Evolutionary conservation across 306 rosid genomes (phyloP), one percentile per base, ranked within the genome.

Genomic region (Inga oerstediana): DNA sequence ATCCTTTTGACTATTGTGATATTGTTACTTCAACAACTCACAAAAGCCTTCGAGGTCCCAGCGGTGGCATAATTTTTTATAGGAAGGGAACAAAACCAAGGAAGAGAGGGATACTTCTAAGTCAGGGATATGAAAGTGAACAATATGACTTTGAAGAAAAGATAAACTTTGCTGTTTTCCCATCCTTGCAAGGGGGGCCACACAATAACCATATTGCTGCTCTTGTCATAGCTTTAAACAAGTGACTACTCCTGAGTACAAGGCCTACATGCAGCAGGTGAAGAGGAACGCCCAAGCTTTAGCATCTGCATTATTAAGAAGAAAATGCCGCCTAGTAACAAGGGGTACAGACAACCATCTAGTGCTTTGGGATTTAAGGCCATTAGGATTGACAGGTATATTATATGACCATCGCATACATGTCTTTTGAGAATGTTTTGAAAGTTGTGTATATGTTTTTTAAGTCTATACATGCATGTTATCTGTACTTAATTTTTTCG

Each of bases 111-210:
- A 39, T 39, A 39, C 41, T 39, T 5, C 41, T 6, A 39, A 85
- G 80, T 74, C 97, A 93, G 83, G 99, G 94, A 80, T 75, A 86
- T 76, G 94, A 90, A 82, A 84, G 85, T 77, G 92, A 91, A 65
- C 92, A 89, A 43, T 96, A 91, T 86, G 99, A 93, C 79, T 93
- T 90, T 11, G 99, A 96, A 85, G 99, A 96, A 68, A 96, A 87
- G 89, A 92, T 96, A 77, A 96, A 93, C 84, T 95, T 95, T 80
- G 91, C 98, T 41, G 99, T 96, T 58, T 93, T 93, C 44, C 97
- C 99, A 78, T 94, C 99, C 44, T 34, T 93, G 89, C 99, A 96
- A 92, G 99, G 99, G 45, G 99, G 99, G n/a, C 99, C 99, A 1
- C 99, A 96, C 89, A 96, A 96, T 88, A 96, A 96, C 85, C 98